Evolutionary conservation across 495 filamentous ascomycete species (phyloP).

Genomic region (Neurospora sp.): DNA sequence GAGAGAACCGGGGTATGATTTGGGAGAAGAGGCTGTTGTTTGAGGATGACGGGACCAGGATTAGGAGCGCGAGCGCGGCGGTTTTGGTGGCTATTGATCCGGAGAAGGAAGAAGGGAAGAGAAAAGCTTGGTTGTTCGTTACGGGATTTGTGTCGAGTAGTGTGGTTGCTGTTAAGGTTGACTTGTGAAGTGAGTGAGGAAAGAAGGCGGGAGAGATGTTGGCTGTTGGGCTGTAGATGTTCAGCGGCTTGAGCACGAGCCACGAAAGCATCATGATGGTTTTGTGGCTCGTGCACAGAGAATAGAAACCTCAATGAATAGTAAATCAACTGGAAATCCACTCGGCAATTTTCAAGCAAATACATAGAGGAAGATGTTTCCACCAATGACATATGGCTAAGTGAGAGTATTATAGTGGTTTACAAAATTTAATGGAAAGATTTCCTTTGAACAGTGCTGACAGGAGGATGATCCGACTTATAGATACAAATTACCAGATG

Average conservation of each 20-base stretch:
- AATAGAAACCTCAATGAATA: neutral
- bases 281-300: neutral
- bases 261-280: neutral
- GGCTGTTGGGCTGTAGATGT: neutral
- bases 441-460: too few relatives aligned
- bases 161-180: slow-evolving; percentile 45
- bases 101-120: slow-evolving; percentile 7
- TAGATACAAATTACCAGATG: too few relatives aligned
- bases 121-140: slow-evolving; percentile 48
- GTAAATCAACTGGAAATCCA: neutral
- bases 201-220: neutral
- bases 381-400: neutral
- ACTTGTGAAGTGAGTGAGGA: slow-evolving; percentile 24
- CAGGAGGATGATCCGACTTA: too few relatives aligned
- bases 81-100: slow-evolving; percentile 45
- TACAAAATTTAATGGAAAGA: too few relatives aligned
- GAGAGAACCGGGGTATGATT: neutral
- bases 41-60: slow-evolving; percentile 45
- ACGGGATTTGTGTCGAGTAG: slow-evolving; percentile 46
- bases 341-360: neutral
- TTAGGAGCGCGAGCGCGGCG: slow-evolving; percentile 43
- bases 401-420: neutral
- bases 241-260: neutral
- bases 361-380: neutral
- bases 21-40: slow-evolving; percentile 44